These are phyloP conservation scores for Colletotrichum plurivorum DNA, from an alignment of 2,329 filamentous ascomycete species.

Conservation along the genomic window DNA sequence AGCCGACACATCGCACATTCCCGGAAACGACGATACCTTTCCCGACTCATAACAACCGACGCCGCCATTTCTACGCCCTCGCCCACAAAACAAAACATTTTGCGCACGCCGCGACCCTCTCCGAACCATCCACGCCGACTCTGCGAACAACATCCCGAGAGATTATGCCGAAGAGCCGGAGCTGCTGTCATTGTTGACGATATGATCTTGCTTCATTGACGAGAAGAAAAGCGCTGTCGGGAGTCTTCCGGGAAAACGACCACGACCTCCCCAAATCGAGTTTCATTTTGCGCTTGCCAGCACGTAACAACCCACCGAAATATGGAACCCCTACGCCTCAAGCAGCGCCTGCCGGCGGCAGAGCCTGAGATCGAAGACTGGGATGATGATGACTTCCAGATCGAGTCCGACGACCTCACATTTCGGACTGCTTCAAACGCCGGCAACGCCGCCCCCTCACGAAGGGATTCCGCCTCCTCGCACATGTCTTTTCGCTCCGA, in stretches of 20 bases:
- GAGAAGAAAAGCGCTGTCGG: conserved; percentile 39
- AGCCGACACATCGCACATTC: conserved; percentile 39
- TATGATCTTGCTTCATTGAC: conserved; percentile 43
- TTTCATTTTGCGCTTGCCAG: conserved; percentile 25
- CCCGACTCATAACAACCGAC: conserved; percentile 36
- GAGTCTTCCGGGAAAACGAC: conserved; percentile 26
- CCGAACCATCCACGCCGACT: conserved; percentile 20
- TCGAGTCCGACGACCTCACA: conserved; percentile 76
- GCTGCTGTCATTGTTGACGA: conserved; percentile 41
- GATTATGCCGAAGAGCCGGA: conserved; percentile 42
- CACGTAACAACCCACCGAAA: conserved; percentile 38
- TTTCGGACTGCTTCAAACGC: conserved; percentile 67
- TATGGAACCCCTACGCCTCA: conserved; percentile 71
- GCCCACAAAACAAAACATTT: conserved; percentile 15
- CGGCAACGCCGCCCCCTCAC: conserved; percentile 62
- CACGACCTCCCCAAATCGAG: conserved; percentile 18
- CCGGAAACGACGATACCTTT: conserved; percentile 37
- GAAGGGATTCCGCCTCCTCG: conserved; percentile 85
- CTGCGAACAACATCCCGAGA: conserved; percentile 16
- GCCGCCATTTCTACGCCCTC: conserved; percentile 34
- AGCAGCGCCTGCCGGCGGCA: conserved; percentile 64
- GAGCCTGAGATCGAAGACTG: conserved; percentile 80
- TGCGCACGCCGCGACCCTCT: conserved; percentile 19
- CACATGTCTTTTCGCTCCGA: conserved; percentile 87
- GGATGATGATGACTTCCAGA: conserved; percentile 83